Percentiles rank a stretch among this genome's conserved stretches.
Evolutionary conservation across 495 filamentous ascomycete genomes (phyloP).

Genomic region (Xylaria longipes): DNA sequence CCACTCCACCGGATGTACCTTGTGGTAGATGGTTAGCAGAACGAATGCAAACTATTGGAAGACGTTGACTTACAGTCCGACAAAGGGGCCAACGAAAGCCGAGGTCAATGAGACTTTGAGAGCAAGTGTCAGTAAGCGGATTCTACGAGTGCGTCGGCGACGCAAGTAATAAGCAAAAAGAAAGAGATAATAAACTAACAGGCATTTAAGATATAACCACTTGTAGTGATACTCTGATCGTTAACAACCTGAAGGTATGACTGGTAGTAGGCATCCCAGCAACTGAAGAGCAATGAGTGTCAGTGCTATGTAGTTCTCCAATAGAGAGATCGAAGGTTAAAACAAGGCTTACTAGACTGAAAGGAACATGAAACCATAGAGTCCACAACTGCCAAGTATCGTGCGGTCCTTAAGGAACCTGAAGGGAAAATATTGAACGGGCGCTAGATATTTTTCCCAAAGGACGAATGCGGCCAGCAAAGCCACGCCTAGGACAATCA

Average conservation of each 20-base stretch:
- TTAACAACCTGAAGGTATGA: conserved; percentile 69
- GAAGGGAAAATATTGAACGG: conserved; percentile 62
- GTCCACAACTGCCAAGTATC: conserved; percentile 59
- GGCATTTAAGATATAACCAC: conserved; percentile 69
- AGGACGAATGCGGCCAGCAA: conserved; percentile 62
- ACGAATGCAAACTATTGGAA: neutral
- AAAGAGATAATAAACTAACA: conserved; percentile 31
- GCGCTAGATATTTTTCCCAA: conserved; percentile 66
- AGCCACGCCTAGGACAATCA: conserved; percentile 65
- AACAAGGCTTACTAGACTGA: conserved; percentile 64
- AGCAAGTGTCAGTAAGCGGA: neutral
- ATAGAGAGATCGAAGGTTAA: conserved; percentile 58
- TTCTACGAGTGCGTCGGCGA: neutral
- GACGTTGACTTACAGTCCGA: conserved; percentile 58
- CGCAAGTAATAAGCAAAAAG: neutral
- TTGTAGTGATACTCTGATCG: conserved; percentile 53
- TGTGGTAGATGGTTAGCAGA: conserved; percentile 37
- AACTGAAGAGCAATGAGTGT: conserved; percentile 32
- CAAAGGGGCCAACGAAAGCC: conserved; percentile 66
- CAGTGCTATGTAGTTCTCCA: conserved; percentile 68
- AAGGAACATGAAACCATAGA: conserved; percentile 62
- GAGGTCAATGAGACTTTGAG: conserved; percentile 62
- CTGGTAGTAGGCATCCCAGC: conserved; percentile 57
- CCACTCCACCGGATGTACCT: conserved; percentile 42
- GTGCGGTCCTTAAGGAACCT: conserved; percentile 62